Base-by-base conservation (phyloP, 2,329 filamentous ascomycete genomes). In the Salinomyces thailandicus region DNA sequence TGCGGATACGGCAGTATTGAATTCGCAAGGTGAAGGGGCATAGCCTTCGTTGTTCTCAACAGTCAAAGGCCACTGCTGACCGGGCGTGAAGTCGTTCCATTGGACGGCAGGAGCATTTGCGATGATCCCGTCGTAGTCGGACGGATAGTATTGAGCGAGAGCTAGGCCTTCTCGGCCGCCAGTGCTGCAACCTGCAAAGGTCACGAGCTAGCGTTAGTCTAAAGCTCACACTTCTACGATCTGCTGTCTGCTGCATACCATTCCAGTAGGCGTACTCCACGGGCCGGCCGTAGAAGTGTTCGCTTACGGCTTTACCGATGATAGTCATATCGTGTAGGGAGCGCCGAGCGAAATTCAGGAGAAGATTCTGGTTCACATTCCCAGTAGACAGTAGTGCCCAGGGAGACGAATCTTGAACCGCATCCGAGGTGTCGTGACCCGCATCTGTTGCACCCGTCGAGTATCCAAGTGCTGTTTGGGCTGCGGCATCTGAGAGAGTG, bases 61-160 rank as follows among this genome's bases (percentile, higher is more conserved):
- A 16, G 47, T 33, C 27, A 54, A 50, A 13, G 55, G 45, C 43
- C 49, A 59, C 36, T 43, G 49, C n/a, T 51, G 46, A 2, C 51
- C 45, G 2, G 49, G 28, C 11, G 54, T 17, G 36, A 57, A 53
- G 1, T 45, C 52, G 11, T 43, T 40, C 55, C 53, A 60, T 33
- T 62, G 57, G 27, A 62, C 51, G 2, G 61, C 61, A 11, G 62
- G 61, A 1, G 60, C 54, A 5, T 42, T 39, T 3, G 62, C 60
- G 3, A 61, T 36, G 32, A 66, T 63, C 13, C 62, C 60, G 39
- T 66, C 55, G 36, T 57, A 64, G 1, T 48, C 47, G 2, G 50
- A 34, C 6, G 61, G 61, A 39, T 57, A 62, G 11, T 52, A 39
- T 36, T 64, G 60, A 7, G 60, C 58, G 11, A 53, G 17, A 47